These are phyloP conservation scores for Balakata baccata DNA, from an alignment of 345 rosid species.

Conservation along the genomic window DNA sequence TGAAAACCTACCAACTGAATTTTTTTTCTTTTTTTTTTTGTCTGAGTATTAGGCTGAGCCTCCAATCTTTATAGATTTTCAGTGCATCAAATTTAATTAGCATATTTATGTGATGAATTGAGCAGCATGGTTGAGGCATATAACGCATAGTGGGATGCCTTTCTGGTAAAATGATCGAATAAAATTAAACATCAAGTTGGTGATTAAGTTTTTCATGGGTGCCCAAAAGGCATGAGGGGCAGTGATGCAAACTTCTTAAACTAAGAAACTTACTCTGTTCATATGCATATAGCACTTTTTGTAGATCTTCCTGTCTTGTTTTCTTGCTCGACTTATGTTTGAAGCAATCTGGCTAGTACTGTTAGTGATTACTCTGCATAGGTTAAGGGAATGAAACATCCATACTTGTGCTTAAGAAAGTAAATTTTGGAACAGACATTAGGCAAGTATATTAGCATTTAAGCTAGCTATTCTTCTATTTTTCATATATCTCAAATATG, in stretches of 20 bases:
- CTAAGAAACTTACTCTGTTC: background rate
- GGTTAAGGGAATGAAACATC: background rate
- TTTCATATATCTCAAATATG: background rate
- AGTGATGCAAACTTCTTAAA: background rate
- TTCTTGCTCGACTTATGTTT: background rate
- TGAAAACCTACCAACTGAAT: background rate
- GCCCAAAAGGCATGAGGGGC: background rate
- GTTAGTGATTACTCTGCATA: background rate
- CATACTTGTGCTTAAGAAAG: no score
- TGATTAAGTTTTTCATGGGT: background rate
- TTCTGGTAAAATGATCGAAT: background rate
- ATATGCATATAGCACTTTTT: background rate
- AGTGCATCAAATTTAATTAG: background rate
- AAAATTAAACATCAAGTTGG: background rate
- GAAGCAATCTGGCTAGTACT: conserved; percentile 18
- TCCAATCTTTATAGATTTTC: background rate
- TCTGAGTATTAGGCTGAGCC: background rate
- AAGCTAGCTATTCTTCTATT: background rate
- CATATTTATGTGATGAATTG: background rate
- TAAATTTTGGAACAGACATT: no score
- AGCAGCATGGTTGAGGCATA: background rate
- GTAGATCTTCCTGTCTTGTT: no score
- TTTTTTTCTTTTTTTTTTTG: background rate
- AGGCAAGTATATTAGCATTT: background rate
- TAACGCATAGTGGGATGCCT: background rate